Evolutionary conservation across 1,284 basidiomycete genomes (phyloP), one percentile per base, ranked within the genome.

Genomic region (Chalciporus sp.): DNA sequence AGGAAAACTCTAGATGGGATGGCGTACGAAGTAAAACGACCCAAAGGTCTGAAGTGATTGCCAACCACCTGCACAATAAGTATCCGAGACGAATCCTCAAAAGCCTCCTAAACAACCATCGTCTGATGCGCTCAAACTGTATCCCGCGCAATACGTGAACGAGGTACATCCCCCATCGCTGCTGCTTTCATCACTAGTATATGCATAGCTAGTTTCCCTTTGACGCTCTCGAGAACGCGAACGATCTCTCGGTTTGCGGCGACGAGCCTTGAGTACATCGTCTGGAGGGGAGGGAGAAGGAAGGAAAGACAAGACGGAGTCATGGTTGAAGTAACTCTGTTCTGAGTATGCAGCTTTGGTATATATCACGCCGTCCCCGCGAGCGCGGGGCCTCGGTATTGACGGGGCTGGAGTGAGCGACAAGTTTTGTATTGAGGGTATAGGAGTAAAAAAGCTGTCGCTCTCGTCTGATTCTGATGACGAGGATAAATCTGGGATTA

Each of bases 381-480:
- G 53, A 49, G 39, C 31, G 42, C 51, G 58, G 20, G 51, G 45
- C 53, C 49, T 48, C 23, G 58, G 45, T 63, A 62, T 58, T 46
- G 58, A 80, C 81, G 79, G 82, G 82, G 67, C 75, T 73, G 52
- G 55, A 76, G 1, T 66, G 74, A 46, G 68, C 57, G 28, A 70
- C 66, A 12, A 76, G 75, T 44, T 78, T 77, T 65, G 76, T 75
- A 42, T 74, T 61, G 58, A 67, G 40, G 63, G 65, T 14, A 64
- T 69, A 26, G 73, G 70, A 53, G 71, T 66, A n/a, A 65, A 58
- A 58, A 79, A 76, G 40, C 74, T 76, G 65, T 85, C 83, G 56
- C 79, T 81, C 68, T 86, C 83, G 60, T 86, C 84, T 2, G 80
- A 82, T 63, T 83, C 81, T 31, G 83, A 84, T 17, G 35, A 37